Conservation (phyloP, 257 asterid species). For the Lavandula angustifolia region DNA sequence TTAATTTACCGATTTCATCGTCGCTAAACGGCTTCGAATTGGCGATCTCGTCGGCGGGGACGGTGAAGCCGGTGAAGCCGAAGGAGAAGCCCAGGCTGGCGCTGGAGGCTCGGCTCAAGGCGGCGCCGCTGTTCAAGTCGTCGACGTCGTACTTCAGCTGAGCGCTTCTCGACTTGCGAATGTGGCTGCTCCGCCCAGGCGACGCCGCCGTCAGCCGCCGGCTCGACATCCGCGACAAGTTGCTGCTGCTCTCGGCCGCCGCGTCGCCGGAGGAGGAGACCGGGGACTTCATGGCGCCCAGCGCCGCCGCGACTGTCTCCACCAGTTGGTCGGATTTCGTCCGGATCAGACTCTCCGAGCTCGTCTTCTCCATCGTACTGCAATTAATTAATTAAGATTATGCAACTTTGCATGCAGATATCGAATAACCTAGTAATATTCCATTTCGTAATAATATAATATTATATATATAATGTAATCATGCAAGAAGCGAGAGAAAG, state of each 20-base stretch:
- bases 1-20: constrained; percentile 69
- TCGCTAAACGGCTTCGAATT: constrained; percentile 66
- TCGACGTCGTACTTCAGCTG: constrained; percentile 84
- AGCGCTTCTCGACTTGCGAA: constrained; percentile 87
- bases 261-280: constrained; percentile 29
- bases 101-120: constrained; percentile 92
- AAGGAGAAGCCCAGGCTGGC: constrained; percentile 92
- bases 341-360: constrained; percentile 51
- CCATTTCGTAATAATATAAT: background rate
- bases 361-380: constrained; percentile 47
- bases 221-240: constrained; percentile 71
- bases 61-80: constrained; percentile 84
- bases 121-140: constrained; percentile 88
- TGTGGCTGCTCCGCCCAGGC: constrained; percentile 70
- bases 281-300: constrained; percentile 60
- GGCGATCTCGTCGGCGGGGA: constrained; percentile 70
- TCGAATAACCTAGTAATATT: background rate
- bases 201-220: constrained; percentile 54
- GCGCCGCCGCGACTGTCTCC: constrained; percentile 72
- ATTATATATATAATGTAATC: background rate
- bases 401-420: constrained; percentile 19
- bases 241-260: constrained; percentile 37
- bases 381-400: background rate
- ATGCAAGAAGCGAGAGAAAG: constrained; percentile 3
- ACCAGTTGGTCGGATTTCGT: constrained; percentile 89